Evolutionary conservation across 1,284 basidiomycete genomes (phyloP).

Genomic region (Ustilago bromivora): DNA sequence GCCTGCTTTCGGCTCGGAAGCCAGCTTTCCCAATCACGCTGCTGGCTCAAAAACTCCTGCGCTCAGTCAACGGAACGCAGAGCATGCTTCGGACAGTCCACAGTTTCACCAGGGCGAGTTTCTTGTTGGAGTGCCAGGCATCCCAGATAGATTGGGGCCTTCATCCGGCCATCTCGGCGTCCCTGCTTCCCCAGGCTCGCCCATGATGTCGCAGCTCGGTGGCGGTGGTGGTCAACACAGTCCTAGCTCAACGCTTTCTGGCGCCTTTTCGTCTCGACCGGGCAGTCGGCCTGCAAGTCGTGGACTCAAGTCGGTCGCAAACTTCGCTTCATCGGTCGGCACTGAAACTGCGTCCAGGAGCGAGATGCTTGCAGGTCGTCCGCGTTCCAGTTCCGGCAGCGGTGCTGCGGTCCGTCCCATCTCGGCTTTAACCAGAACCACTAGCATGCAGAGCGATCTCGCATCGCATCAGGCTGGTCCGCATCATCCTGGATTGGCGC

Average conservation of each 20-base stretch:
- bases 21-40: constrained; percentile 12
- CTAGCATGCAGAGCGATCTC: constrained; percentile 49
- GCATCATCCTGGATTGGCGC: constrained; percentile 30
- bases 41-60: constrained; percentile 3
- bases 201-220: constrained; percentile 28
- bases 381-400: constrained; percentile 42
- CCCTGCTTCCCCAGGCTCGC: constrained; percentile 41
- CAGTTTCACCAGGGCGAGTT: constrained; percentile 15
- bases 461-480: constrained; percentile 19
- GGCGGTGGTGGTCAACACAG: constrained; percentile 40
- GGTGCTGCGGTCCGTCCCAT: constrained; percentile 26
- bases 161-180: constrained; percentile 34
- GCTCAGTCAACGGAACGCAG: background rate
- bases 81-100: constrained; percentile 13
- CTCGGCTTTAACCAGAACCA: constrained; percentile 39
- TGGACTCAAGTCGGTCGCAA: constrained; percentile 54
- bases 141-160: constrained; percentile 23
- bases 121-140: constrained; percentile 25
- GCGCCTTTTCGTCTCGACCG: constrained; percentile 52
- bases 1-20: constrained; percentile 49
- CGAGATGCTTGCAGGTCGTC: constrained; percentile 24
- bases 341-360: constrained; percentile 30
- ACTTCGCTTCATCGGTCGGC: constrained; percentile 49
- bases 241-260: constrained; percentile 51
- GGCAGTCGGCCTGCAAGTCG: constrained; percentile 50